A percentile compares a stretch with the other conserved stretches of the same genome.
These are phyloP conservation scores for Pinguiococcus pyrenoidosus DNA, from an alignment of 108 stramenopile genomes.

Conservation along the genomic window DNA sequence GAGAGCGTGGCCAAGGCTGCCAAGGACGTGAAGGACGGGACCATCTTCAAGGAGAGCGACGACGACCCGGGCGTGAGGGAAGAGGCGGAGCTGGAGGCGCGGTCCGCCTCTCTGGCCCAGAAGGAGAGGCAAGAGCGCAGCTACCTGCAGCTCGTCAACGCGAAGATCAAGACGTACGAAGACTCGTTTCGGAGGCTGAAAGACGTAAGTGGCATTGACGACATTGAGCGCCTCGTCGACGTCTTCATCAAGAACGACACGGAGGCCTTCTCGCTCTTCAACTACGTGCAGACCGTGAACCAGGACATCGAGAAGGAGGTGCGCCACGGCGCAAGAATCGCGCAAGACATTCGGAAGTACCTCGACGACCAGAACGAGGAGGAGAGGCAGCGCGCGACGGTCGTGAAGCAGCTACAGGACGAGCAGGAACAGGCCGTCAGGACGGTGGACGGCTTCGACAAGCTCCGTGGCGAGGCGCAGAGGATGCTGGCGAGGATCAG, in stretches of 20 bases:
- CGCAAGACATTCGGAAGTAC: constrained; percentile 39
- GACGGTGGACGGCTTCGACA: constrained; percentile 33
- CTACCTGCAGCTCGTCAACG: constrained; percentile 21
- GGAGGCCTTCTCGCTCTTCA: constrained; percentile 53
- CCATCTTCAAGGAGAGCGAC: background rate
- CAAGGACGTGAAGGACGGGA: constrained; percentile 18
- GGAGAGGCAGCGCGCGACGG: constrained; percentile 31
- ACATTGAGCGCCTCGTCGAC: constrained; percentile 25
- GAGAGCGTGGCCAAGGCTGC: constrained; percentile 46
- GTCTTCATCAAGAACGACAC: constrained; percentile 41
- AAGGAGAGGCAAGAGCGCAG: constrained; percentile 13
- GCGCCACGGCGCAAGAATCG: constrained; percentile 27
- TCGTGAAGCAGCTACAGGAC: constrained; percentile 34
- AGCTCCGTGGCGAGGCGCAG: constrained; percentile 29
- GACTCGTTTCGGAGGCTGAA: constrained; percentile 23
- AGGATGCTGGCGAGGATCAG: constrained; percentile 44
- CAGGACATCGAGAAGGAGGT: constrained; percentile 46
- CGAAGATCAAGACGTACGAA: constrained; percentile 29
- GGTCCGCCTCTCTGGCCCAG: constrained; percentile 15
- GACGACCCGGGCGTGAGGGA: constrained; percentile 23
- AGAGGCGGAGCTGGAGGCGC: constrained; percentile 26
- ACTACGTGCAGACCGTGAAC: constrained; percentile 55
- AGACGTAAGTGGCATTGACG: constrained; percentile 18
- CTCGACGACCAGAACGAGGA: constrained; percentile 35
- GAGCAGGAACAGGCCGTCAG: constrained; percentile 32